Conservation (phyloP, 192 early-diverging fungal species). For the Ambispora gerdemannii region DNA sequence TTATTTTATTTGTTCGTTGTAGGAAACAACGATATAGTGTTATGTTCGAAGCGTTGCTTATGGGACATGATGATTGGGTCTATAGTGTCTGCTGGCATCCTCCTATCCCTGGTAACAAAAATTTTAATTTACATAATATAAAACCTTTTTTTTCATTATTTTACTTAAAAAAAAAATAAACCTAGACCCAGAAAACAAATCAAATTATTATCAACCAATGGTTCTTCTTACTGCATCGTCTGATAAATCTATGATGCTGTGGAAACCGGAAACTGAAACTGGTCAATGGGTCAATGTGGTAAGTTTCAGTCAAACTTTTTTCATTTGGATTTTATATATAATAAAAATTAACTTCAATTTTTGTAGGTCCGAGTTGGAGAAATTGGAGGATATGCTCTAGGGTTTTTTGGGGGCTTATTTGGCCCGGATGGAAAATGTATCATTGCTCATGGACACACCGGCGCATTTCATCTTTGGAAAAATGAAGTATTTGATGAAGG, state of each 20-base stretch:
- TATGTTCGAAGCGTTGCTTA: constrained; percentile 86
- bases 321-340: too few relatives aligned
- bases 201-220: constrained; percentile 59
- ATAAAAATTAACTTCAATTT: too few relatives aligned
- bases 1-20: not conserved
- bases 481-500: constrained; percentile 38
- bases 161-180: too few relatives aligned
- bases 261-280: constrained; percentile 73
- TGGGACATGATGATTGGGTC: constrained; percentile 97
- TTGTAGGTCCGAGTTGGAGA: constrained; percentile 77
- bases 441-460: constrained; percentile 76
- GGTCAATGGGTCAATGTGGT: constrained; percentile 82
- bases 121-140: not conserved
- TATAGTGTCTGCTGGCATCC: constrained; percentile 79
- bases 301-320: too few relatives aligned
- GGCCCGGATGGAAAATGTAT: constrained; percentile 61
- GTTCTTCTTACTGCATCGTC: constrained; percentile 79
- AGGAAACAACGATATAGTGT: constrained; percentile 48
- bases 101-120: constrained; percentile 37
- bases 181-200: constrained; percentile 30
- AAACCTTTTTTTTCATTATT: not conserved
- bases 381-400: constrained; percentile 76
- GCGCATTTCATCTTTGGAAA: constrained; percentile 84
- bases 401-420: constrained; percentile 78
- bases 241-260: constrained; percentile 90